Evolutionary conservation across 805 yeast genomes (phyloP).

Genomic region (Myxozyma lipomycoides): DNA sequence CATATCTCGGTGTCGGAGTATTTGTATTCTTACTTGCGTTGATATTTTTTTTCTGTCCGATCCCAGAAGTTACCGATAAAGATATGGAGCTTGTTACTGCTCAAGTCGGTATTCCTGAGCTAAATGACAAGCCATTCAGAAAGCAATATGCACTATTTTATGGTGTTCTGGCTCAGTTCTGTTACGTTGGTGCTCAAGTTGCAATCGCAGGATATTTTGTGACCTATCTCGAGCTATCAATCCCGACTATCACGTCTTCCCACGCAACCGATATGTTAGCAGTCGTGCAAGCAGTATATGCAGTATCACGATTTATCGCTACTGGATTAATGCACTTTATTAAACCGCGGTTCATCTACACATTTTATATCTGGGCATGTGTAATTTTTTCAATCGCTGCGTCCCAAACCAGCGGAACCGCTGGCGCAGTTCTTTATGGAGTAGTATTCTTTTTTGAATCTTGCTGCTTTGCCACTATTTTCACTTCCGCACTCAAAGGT

Average conservation of each 20-base stretch:
- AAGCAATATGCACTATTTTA: conserved; percentile 8
- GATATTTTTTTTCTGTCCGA: conserved; percentile 2
- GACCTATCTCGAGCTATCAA: conserved; percentile 2
- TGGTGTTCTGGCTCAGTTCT: conserved; percentile 12
- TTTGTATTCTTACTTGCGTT: conserved; percentile 4
- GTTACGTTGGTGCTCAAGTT: conserved; percentile 11
- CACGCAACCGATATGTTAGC: conserved; percentile 6
- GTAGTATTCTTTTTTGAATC: conserved; percentile 8
- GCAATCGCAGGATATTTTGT: conserved; percentile 9
- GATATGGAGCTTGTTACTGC: conserved; percentile 10
- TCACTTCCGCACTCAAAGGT: conserved; percentile 6
- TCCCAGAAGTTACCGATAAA: conserved; percentile 10
- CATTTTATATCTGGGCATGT: no score
- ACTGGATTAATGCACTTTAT: no score
- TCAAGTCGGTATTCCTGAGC: conserved; percentile 9
- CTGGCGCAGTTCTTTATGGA: conserved; percentile 7
- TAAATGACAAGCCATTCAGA: conserved; percentile 6
- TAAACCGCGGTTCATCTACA: no score
- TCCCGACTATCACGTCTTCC: conserved; percentile 5
- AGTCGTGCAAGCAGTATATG: no score
- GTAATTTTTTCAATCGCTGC: no score
- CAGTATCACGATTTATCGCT: no score
- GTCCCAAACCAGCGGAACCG: conserved; percentile 5
- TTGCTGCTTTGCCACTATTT: conserved; percentile 10
- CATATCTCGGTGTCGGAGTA: conserved; percentile 7